A percentile compares a stretch with the other conserved stretches of the same genome.
These are phyloP conservation scores for Candida andamanensis DNA, from an alignment of 805 yeast species.

Conservation along the genomic window DNA sequence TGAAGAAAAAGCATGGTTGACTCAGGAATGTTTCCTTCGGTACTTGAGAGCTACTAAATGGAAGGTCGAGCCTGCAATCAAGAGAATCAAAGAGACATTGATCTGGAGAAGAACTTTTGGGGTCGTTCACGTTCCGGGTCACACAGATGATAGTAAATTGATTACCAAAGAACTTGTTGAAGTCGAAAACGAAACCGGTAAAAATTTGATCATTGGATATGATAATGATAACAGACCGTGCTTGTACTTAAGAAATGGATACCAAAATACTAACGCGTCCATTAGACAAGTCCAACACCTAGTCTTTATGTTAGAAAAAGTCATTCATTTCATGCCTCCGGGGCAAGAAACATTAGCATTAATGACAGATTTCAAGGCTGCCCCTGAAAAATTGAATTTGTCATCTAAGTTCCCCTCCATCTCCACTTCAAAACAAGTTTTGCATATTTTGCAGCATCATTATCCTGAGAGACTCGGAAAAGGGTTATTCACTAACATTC, in stretches of 20 bases:
- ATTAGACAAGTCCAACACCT: constrained; percentile 51
- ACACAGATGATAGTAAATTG: constrained; percentile 21
- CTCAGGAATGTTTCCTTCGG: constrained; percentile 49
- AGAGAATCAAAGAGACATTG: constrained; percentile 43
- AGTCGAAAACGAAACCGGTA: constrained; percentile 49
- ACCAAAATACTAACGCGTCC: constrained; percentile 50
- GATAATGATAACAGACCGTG: constrained; percentile 52
- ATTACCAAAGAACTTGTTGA: constrained; percentile 40
- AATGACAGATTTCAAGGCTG: constrained; percentile 51
- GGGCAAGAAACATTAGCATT: constrained; percentile 54
- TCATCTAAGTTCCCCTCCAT: constrained; percentile 45
- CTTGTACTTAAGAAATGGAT: constrained; percentile 47
- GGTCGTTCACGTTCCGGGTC: constrained; percentile 24
- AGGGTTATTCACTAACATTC: constrained; percentile 51
- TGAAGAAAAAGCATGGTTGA: constrained; percentile 40
- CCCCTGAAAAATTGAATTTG: constrained; percentile 31
- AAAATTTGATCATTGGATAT: constrained; percentile 49
- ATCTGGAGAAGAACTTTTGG: constrained; percentile 56
- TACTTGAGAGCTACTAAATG: constrained; percentile 51
- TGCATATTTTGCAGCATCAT: constrained; percentile 50
- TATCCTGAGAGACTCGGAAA: constrained; percentile 56
- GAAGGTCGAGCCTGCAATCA: constrained; percentile 39
- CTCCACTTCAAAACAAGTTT: constrained; percentile 44
- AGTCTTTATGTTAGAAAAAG: constrained; percentile 52
- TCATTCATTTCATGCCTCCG: constrained; percentile 50